Base-by-base conservation (phyloP, 768 basidiomycete genomes). In the Podaxis carcinomalis region DNA sequence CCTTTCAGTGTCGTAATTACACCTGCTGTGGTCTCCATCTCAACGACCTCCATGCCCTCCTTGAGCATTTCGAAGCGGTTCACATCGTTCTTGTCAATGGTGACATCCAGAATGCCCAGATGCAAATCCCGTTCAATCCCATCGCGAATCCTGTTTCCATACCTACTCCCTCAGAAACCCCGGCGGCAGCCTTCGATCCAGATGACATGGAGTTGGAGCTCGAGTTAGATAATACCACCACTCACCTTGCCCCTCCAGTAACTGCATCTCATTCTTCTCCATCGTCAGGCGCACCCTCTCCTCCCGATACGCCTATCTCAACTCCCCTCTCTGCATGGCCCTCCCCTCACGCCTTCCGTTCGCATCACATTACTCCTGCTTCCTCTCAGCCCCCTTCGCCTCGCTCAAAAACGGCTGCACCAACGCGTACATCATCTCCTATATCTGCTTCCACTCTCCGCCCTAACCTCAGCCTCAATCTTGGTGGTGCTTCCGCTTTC, bases 51-150 rank as follows among this genome's bases (percentile, higher is more conserved):
- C 75, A 77, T 62, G 76, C 92, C 2, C 86, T 96, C 10, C 82
- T 96, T 2, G 92, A 95, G 73, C 94, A 96, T 69, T 95, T 95
- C 65, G 94, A 96, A 68, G 89, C 93, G 62, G 86, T 87, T 51
- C 94, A 96, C 70, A 90, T 95, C 70, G 82, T 91, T 68, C 85
- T 93, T 61, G 70, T 88, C 46, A 79, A 82, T 69, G 39, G 66
- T 68, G 49, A 71, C 67, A 3, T 69, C 70, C 3, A 69, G 44
- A 61, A 72, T 57, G 67, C 71, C 13, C 73, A 72, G 10, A 74
- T 82, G 67, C 71, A 78, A 61, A 70, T 82, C 13, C 80, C 81
- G 0, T 82, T 82, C 68, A 76, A 82, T 62, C 75, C 81, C 23
- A 72, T 72, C 59, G 49, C 72, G 56, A 67, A 74, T 69, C 71